Evolutionary conservation across 2,329 filamentous ascomycete genomes (phyloP).

Genomic region (Eutypa lata): DNA sequence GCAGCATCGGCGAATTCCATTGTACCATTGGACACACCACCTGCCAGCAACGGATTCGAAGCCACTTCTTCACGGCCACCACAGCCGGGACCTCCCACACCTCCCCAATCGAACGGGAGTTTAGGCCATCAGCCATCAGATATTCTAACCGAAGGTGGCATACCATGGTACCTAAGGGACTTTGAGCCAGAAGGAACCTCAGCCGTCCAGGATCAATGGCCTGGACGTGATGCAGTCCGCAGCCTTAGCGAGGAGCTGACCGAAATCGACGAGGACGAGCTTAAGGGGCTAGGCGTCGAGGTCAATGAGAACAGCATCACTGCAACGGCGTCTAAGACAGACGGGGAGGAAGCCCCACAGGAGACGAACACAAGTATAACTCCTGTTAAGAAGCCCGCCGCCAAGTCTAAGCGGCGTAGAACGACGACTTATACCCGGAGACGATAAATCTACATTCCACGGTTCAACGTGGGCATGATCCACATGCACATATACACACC

Average conservation of each 20-base stretch:
- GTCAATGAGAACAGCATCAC: slow-evolving; percentile 47
- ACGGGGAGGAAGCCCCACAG: neutral
- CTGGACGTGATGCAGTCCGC: slow-evolving; percentile 63
- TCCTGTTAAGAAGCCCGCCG: neutral
- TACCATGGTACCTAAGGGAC: slow-evolving; percentile 82
- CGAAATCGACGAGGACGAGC: slow-evolving; percentile 87
- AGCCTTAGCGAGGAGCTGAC: slow-evolving; percentile 82
- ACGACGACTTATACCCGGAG: neutral
- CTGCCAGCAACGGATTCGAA: slow-evolving; percentile 44
- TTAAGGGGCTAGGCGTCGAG: slow-evolving; percentile 64
- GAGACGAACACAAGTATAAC: neutral
- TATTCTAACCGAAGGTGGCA: slow-evolving; percentile 66
- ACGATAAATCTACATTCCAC: neutral
- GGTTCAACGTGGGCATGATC: too few species aligned
- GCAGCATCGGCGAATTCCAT: slow-evolving; percentile 25
- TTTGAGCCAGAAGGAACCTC: slow-evolving; percentile 81
- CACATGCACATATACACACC: neutral
- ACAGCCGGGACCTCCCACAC: slow-evolving; percentile 56
- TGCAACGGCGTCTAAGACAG: slow-evolving; percentile 30
- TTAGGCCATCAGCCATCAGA: slow-evolving; percentile 47
- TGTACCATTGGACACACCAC: slow-evolving; percentile 40
- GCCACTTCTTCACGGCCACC: slow-evolving; percentile 29
- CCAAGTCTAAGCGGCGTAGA: neutral
- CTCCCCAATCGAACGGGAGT: slow-evolving; percentile 63
- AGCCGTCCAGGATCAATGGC: slow-evolving; percentile 71